Base-by-base conservation (phyloP, 331 rosid species). In the Erythrophleum ivorense region DNA sequence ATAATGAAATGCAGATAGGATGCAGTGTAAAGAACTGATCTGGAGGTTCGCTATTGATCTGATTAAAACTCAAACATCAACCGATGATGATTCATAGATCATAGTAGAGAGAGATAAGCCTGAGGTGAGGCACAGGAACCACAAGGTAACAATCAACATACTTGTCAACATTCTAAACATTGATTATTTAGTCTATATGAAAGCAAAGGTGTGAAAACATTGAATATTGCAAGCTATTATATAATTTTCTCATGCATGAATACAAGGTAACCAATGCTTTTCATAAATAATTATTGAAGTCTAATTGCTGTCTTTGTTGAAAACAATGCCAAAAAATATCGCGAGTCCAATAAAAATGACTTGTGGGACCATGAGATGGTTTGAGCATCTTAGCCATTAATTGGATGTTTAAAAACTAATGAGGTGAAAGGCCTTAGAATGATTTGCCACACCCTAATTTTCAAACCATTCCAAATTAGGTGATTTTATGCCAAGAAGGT, bases 251-350 rank as follows among this genome's bases (percentile, higher is more conserved):
- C 43, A 72, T 12, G 24, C 15, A 59, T 59, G n/a, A 16, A 36
- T 16, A 34, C 24, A 16, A 36, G 71, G 49, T 38, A 71, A 11
- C 29, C 52, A 9, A 52, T 24, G 29, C 59, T n/a, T 73, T 11
- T 65, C 46, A 65, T 38, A 65, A 34, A 67, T 54, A 13, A 31
- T 49, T 9, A 49, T 66, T 41, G 9, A 65, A 78, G 8, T 31
- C 38, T 36, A 45, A 31, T 62, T 14, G 40, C 3, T 15, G 3
- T 15, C 46, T 15, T 6, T 40, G 49, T n/a, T 29, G 31, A 41
- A 65, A 74, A 75, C 10, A 78, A 40, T 14, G 71, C 71, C 71
- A 78, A 21, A 19, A 19, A 18, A 52, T 15, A 63, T 80, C 48
- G 45, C 58, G 6, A 76, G 15, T 14, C 38, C 52, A 60, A 18